These are phyloP conservation scores for Friedmanniomyces simplex DNA, from an alignment of 495 filamentous ascomycete species.

Conservation along the genomic window DNA sequence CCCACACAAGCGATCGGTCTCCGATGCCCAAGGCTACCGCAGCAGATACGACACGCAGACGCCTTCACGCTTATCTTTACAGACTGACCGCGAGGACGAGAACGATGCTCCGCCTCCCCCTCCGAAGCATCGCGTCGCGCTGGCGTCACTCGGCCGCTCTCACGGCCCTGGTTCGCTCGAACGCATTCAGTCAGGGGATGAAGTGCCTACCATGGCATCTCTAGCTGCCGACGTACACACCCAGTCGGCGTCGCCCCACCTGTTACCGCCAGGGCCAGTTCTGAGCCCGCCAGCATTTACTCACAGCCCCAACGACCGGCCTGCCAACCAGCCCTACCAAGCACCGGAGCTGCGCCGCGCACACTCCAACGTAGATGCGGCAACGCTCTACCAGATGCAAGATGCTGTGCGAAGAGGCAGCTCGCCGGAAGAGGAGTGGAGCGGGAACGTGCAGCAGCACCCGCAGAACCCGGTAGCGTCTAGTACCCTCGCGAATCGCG, in stretches of 20 bases:
- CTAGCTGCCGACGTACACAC: background rate
- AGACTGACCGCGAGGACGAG: conserved; percentile 22
- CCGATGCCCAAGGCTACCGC: conserved; percentile 45
- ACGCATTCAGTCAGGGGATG: conserved; percentile 14
- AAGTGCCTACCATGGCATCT: conserved; percentile 15
- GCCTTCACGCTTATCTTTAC: conserved; percentile 37
- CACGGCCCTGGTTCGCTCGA: conserved; percentile 9
- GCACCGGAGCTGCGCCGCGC: conserved; percentile 65
- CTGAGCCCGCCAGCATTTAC: conserved; percentile 64
- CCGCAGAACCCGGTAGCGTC: conserved; percentile 22
- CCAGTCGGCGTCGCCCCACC: conserved; percentile 33
- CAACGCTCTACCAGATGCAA: conserved; percentile 66
- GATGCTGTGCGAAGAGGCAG: conserved; percentile 41
- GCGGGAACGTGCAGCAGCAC: conserved; percentile 32
- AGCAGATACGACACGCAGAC: conserved; percentile 34
- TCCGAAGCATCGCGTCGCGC: conserved; percentile 31
- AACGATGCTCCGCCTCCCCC: conserved; percentile 36
- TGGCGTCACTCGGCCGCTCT: conserved; percentile 7
- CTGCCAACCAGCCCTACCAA: conserved; percentile 55
- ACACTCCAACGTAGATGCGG: conserved; percentile 69
- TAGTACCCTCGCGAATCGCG: background rate
- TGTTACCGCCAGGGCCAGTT: conserved; percentile 53
- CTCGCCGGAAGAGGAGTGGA: conserved; percentile 10
- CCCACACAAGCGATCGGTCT: conserved; percentile 42
- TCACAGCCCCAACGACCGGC: conserved; percentile 57